Evolutionary conservation across 139 green algal species (phyloP), one percentile per base, ranked within the genome.

Genomic region (Pycnococcus provasolii): DNA sequence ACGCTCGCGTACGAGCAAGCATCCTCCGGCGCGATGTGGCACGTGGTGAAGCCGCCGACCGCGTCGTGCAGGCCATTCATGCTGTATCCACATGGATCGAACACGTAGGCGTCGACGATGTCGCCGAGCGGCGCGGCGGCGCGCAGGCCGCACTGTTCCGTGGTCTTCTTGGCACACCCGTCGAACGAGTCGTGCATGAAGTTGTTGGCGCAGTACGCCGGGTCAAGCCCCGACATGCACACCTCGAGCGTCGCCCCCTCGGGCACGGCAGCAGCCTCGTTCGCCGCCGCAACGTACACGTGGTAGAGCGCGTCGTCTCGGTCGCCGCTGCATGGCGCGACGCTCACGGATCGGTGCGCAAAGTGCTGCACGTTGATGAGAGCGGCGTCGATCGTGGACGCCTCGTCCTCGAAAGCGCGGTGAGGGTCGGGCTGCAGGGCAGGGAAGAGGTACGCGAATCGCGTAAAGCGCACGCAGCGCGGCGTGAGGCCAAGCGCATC

Each of bases 31-130:
- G 94, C 98, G 78, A 99, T 89, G 76, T 99, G 94, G 62, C 97
- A 93, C 51, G 94, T 99, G 51, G 88, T 88, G 73, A 90, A 88
- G 41, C 80, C 80, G 2, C n/a, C 66, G 5, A 64, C 83, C 40
- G 84, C 67, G n/a, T 61, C 57, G 46, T 78, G 48, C 7, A 96
- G 82, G 53, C 84, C 86, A 70, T 98, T 98, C 89, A 98, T 96
- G 54, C 80, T 91, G 88, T 98, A 99, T 52, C 94, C 93, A 79
- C 91, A 98, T 4, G 94, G 94, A 77, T 97, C 91, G 77, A 99
- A 99, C 5, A 96, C 83, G 65, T 94, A 97, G 76, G 96, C 93
- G 72, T 99, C 93, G 45, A 98, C 90, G 40, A 6, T 6, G 4
- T 66, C 60, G 39, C 48, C 48, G 48, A 55, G 48, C 48, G 48